These are phyloP conservation scores for Myxozyma monticola DNA, from an alignment of 805 yeast species.

Conservation along the genomic window DNA sequence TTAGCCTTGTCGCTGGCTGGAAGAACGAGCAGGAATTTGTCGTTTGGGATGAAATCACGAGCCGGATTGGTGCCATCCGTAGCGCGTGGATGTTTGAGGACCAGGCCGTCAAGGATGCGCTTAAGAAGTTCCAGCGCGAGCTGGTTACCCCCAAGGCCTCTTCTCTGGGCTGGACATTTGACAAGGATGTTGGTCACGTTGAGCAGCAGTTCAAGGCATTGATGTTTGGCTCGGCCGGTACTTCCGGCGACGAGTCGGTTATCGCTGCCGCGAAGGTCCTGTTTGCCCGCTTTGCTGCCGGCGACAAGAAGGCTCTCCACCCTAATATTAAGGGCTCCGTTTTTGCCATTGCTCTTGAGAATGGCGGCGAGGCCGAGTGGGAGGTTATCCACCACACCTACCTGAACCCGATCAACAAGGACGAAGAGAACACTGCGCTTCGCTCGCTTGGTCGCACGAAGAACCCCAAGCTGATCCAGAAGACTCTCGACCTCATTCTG, in stretches of 20 bases:
- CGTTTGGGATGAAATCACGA: slow-evolving; percentile 55
- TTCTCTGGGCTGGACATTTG: slow-evolving; percentile 65
- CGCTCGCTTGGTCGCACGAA: slow-evolving; percentile 66
- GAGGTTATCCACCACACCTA: slow-evolving; percentile 62
- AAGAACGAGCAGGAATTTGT: slow-evolving; percentile 51
- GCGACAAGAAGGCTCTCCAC: slow-evolving; percentile 68
- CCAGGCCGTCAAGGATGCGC: slow-evolving; percentile 43
- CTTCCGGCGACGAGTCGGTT: slow-evolving; percentile 39
- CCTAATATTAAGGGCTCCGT: slow-evolving; percentile 71
- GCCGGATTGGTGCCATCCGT: slow-evolving; percentile 45
- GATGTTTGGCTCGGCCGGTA: slow-evolving; percentile 45
- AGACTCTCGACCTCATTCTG: slow-evolving; percentile 57
- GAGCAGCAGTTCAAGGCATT: slow-evolving; percentile 68
- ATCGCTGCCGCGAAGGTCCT: slow-evolving; percentile 40
- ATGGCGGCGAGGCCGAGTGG: slow-evolving; percentile 63
- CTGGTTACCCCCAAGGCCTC: slow-evolving; percentile 57
- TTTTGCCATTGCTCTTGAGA: slow-evolving; percentile 63
- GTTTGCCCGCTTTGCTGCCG: slow-evolving; percentile 57
- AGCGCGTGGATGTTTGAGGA: slow-evolving; percentile 53
- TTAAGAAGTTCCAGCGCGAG: slow-evolving; percentile 50
- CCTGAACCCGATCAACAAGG: slow-evolving; percentile 58
- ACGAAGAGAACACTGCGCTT: slow-evolving; percentile 70
- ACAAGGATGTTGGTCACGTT: slow-evolving; percentile 53
- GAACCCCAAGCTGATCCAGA: slow-evolving; percentile 52
- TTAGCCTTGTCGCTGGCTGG: slow-evolving; percentile 55